phyloP scores from a whole-genome alignment of 2,329 filamentous ascomycete species.

The Elsinoe batatas region DNA sequence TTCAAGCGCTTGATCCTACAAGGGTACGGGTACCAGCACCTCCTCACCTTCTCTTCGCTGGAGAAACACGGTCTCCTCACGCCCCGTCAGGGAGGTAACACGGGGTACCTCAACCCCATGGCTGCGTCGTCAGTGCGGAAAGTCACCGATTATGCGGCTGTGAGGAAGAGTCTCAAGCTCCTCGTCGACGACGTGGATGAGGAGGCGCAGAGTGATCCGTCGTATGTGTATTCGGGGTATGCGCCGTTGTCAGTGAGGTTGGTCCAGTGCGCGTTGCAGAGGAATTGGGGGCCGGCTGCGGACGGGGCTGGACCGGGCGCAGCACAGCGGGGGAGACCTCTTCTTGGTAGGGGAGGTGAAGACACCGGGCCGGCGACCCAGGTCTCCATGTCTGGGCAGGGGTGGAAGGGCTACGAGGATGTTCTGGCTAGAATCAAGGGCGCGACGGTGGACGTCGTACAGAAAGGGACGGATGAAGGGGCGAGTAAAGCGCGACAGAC shows the following conservation, averaged over 20 bases:
- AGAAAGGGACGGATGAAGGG: constrained; percentile 88
- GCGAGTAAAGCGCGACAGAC: constrained; percentile 69
- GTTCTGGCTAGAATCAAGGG: constrained; percentile 78
- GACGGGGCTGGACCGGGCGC: constrained; percentile 34
- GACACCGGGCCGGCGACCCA: constrained; percentile 41
- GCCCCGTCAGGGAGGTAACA: constrained; percentile 58
- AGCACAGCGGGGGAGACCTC: constrained; percentile 18
- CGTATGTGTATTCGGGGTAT: constrained; percentile 97
- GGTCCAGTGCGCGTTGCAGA: constrained; percentile 87
- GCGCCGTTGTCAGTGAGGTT: constrained; percentile 85
- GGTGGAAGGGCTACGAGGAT: constrained; percentile 92
- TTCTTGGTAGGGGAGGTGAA: constrained; percentile 19
- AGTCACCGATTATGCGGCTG: constrained; percentile 67
- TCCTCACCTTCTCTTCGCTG: constrained; percentile 77
- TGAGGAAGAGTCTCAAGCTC: constrained; percentile 76
- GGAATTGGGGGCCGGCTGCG: constrained; percentile 57
- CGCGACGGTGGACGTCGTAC: constrained; percentile 80
- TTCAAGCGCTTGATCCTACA: constrained; percentile 84
- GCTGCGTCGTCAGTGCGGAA: constrained; percentile 45
- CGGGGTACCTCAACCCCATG: constrained; percentile 74
- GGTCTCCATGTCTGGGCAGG: constrained; percentile 26
- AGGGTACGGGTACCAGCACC: constrained; percentile 89
- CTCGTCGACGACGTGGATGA: constrained; percentile 97
- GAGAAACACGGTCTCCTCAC: constrained; percentile 84
- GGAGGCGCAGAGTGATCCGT: constrained; percentile 83